Conservation (phyloP, 495 filamentous ascomycete genomes). For the Talaromyces liani region DNA sequence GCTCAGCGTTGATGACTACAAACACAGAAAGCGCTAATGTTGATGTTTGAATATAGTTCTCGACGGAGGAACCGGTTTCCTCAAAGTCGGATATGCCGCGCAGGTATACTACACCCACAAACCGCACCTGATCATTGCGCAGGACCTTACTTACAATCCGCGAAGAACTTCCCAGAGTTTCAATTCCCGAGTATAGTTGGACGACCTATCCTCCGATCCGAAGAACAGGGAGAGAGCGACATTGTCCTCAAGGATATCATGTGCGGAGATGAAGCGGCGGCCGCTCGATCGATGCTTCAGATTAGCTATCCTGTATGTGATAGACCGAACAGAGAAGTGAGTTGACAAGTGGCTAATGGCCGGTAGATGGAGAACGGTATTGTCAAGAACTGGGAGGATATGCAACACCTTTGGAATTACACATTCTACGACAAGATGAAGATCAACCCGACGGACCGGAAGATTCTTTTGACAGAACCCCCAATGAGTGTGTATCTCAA, state of each 20-base stretch:
- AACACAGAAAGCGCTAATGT: background rate
- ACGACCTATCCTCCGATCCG: slow-evolving; percentile 91
- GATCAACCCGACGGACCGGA: slow-evolving; percentile 82
- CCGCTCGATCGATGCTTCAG: slow-evolving; percentile 91
- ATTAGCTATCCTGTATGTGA: slow-evolving; percentile 81
- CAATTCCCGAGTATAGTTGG: slow-evolving; percentile 98
- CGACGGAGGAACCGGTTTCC: slow-evolving; percentile 99
- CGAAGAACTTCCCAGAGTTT: slow-evolving; percentile 93
- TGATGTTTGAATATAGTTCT: slow-evolving; percentile 56
- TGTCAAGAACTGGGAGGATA: slow-evolving; percentile 98
- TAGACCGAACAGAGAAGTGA: slow-evolving; percentile 6
- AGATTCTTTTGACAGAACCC: slow-evolving; percentile 97
- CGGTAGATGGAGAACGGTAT: slow-evolving; percentile 96
- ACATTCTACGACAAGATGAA: slow-evolving; percentile 96
- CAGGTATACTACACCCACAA: slow-evolving; percentile 44
- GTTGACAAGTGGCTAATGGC: slow-evolving; percentile 20
- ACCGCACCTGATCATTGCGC: background rate
- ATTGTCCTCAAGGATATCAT: slow-evolving; percentile 98
- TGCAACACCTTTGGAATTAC: slow-evolving; percentile 99
- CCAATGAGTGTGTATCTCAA: slow-evolving; percentile 57
- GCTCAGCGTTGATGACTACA: slow-evolving; percentile 14
- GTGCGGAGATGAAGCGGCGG: slow-evolving; percentile 97
- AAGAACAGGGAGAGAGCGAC: slow-evolving; percentile 66
- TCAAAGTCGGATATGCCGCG: slow-evolving; percentile 97
- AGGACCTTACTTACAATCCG: background rate